Base-by-base conservation (phyloP, 306 rosid genomes). In the Castanospermum australe region DNA sequence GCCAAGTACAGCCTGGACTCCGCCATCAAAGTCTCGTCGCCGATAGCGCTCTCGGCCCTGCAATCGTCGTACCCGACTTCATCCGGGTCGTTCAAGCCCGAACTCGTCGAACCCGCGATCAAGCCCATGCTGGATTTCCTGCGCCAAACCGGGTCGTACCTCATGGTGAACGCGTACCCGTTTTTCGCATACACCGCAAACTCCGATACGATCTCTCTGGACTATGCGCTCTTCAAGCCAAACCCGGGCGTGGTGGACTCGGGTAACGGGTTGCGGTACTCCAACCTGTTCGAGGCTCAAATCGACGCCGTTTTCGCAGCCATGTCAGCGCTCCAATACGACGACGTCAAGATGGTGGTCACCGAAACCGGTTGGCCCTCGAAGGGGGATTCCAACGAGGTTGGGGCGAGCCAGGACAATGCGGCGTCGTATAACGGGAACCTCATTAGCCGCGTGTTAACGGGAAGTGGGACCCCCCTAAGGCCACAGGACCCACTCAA, bases 321-420 rank as follows among this genome's bases (percentile, higher is more conserved):
- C 70, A 75, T 82, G 83, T 83, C 88, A 1, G 86, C 86, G 1
- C 22, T 90, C 0, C 67, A 87, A 45, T 79, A 81, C 82, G 57
- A 78, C 59, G 92, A 88, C 73, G 41, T 90, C 0, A 73, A 79
- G 76, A 0, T 90, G 0, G 92, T 81, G 0, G 79, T 90, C 0
- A 54, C 91, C 0, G 92, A 90, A 56, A 86, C 92, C 0, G 92
- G 95, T 0, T 90, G 95, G 95, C 95, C 95, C 0, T 90, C 95
- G 0, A 64, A 54, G 61, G 95, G 95, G 0, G 95, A 88, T 42
- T 82, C 70, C 22, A 79, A 85, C 1, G 95, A 90, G 65, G 2
- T 84, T 2, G 95, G 95, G 2, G 86, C 91, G 0, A 42, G 86
- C 8, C 5, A 3, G 11, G 83, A 21, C 14, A 90, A 88, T 73